Percentiles rank a stretch among this genome's conserved stretches.
phyloP scores from a whole-genome alignment of 768 basidiomycete genomes.

The Lentinula lateritia region DNA sequence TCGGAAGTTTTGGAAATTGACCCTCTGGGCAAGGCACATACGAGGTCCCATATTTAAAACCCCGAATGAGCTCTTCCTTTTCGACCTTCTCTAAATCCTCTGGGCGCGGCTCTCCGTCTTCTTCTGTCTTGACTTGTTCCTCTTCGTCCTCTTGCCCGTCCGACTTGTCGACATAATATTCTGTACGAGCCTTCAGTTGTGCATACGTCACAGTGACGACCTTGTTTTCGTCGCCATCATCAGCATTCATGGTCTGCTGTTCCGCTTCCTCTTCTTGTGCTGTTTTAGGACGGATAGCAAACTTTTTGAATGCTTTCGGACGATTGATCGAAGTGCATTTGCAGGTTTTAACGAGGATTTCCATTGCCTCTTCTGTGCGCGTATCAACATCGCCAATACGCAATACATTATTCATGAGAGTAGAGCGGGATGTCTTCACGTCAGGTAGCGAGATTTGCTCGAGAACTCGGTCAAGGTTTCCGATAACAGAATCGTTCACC shows the following conservation, averaged over 20 bases:
- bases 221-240: conserved; percentile 20
- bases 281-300: conserved; percentile 33
- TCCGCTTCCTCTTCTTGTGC: conserved; percentile 28
- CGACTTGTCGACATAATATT: conserved; percentile 27
- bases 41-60: conserved; percentile 87
- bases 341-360: conserved; percentile 66
- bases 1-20: conserved; percentile 70
- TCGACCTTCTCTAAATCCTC: conserved; percentile 51
- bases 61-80: conserved; percentile 73
- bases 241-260: conserved; percentile 26
- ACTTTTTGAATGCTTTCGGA: conserved; percentile 80
- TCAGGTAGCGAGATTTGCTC: conserved; percentile 57
- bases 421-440: conserved; percentile 62
- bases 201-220: conserved; percentile 30
- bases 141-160: conserved; percentile 22
- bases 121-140: conserved; percentile 22
- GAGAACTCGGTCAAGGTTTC: conserved; percentile 63
- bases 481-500: conserved; percentile 43
- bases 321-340: conserved; percentile 73
- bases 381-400: conserved; percentile 73
- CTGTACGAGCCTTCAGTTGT: conserved; percentile 27
- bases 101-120: conserved; percentile 27
- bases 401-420: conserved; percentile 56
- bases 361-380: conserved; percentile 65
- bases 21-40: conserved; percentile 85